Evolutionary conservation across 208 protist genomes (phyloP), one percentile per base, ranked within the genome.

Genomic region (Leptomonas pyrrhocoris): DNA sequence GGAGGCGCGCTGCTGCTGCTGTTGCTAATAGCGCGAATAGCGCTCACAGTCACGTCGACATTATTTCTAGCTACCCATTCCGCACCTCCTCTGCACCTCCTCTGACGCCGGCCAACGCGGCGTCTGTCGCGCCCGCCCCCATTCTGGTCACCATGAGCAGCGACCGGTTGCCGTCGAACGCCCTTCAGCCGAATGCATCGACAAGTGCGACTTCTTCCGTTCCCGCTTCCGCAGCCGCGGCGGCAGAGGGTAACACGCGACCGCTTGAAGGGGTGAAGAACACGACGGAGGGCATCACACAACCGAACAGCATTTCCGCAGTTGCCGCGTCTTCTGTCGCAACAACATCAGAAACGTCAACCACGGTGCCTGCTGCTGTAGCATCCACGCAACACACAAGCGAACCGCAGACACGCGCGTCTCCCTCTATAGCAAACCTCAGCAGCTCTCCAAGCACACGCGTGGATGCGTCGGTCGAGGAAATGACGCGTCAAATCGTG

Each of bases 111-210:
- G 13, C 43, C 28, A 45, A 18, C 27, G 53, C 42, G 18, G 42
- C 11, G 16, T 18, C 36, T 2, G 19, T 42, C 1, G 19, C 54
- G 34, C 23, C 64, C 2, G 19, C 61, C 1, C 61, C 64, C 34
- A 72, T 77, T 27, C 19, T 68, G 46, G 72, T 77, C 5, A 58
- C 72, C 7, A 77, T 77, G 72, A 77, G 72, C 56, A 68, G 57
- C 30, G 72, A 77, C n/a, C 48, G 42, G 12, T 27, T 42, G 45
- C 64, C 45, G 2, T 21, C 49, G 15, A 5, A 48, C 30, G 36
- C 34, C 2, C 8, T 18, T 12, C 27, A 2, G 5, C 31, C 11
- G 12, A 21, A 3, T 28, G n/a, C 34, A 23, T 7, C 18, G 6
- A 27, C 19, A 54, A 38, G 27, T 21, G 27, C 28, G 11, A 2